A percentile compares a stretch with the other conserved stretches of the same genome.
Conservation (phyloP, 2,329 filamentous ascomycete genomes). For the Lasiodiplodia sp. region DNA sequence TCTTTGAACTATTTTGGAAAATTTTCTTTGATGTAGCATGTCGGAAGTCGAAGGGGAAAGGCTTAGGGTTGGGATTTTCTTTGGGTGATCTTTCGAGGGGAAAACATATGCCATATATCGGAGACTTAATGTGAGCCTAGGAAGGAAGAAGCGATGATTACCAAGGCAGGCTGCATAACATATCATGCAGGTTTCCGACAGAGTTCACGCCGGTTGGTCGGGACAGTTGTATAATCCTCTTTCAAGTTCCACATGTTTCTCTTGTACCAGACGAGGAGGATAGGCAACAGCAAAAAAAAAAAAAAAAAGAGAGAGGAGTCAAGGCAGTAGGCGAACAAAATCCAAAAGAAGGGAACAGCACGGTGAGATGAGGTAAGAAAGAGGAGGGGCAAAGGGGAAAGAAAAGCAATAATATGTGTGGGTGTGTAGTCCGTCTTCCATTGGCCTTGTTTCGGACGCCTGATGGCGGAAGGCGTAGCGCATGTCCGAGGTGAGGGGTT, state of each 20-base stretch:
- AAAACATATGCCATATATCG: neutral
- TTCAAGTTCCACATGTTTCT: neutral
- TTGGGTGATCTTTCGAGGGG: neutral
- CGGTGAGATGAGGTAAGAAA: neutral
- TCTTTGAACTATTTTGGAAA: neutral
- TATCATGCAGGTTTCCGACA: neutral
- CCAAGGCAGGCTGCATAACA: constrained; percentile 7
- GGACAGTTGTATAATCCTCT: neutral
- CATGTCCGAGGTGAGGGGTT: neutral
- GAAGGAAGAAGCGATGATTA: neutral
- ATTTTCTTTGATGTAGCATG: too few species aligned
- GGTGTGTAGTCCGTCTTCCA: neutral
- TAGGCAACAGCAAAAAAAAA: too few species aligned
- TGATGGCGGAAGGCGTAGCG: neutral
- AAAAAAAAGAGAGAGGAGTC: neutral
- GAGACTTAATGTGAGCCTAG: constrained; percentile 4
- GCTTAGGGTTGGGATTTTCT: neutral
- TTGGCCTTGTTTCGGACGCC: constrained; percentile 4
- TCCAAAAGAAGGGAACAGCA: neutral
- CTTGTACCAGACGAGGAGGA: neutral
- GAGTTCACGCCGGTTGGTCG: neutral
- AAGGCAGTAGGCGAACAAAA: neutral
- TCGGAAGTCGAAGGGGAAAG: neutral
- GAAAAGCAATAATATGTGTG: neutral
- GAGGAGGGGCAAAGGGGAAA: neutral